These are phyloP conservation scores for Kipferlia bialata DNA, from an alignment of 78 protist species.

Conservation along the genomic window DNA sequence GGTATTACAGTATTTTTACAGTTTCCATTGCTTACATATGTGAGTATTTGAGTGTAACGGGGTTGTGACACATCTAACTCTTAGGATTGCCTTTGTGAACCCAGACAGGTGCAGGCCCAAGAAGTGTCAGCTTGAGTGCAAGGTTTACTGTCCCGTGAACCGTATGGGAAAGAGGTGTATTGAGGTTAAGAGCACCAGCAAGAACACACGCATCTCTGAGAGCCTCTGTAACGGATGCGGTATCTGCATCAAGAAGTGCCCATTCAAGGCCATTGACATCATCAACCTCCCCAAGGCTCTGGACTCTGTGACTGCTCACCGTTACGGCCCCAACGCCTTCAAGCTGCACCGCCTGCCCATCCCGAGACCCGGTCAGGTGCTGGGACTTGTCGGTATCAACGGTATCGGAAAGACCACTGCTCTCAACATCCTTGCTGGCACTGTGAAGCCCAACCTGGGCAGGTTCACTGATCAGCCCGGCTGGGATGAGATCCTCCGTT, in stretches of 20 bases:
- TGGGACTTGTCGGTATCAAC: conserved; percentile 97
- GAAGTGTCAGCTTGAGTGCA: conserved; percentile 89
- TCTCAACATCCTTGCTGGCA: conserved; percentile 84
- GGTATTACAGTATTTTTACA: no score
- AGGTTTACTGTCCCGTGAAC: conserved; percentile 86
- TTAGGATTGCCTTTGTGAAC: conserved; percentile 90
- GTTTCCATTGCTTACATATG: no score
- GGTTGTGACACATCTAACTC: no score
- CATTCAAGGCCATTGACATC: conserved; percentile 92
- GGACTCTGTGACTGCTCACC: conserved; percentile 74
- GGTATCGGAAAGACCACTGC: conserved; percentile 99
- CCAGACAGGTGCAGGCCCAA: conserved; percentile 90
- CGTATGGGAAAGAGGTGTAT: conserved; percentile 85
- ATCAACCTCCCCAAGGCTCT: conserved; percentile 91
- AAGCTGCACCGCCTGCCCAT: conserved; percentile 93
- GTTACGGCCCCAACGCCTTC: conserved; percentile 94
- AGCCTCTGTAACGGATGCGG: conserved; percentile 96
- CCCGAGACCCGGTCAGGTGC: conserved; percentile 96
- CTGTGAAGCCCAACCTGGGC: conserved; percentile 96
- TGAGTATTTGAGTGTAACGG: no score
- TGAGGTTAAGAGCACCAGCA: conserved; percentile 69
- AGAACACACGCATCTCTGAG: conserved; percentile 80
- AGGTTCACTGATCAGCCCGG: conserved; percentile 66
- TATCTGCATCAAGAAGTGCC: conserved; percentile 95
- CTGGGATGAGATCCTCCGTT: conserved; percentile 88